Evolutionary conservation across 2,329 filamentous ascomycete genomes (phyloP).

Genomic region (Verticillium longisporum): DNA sequence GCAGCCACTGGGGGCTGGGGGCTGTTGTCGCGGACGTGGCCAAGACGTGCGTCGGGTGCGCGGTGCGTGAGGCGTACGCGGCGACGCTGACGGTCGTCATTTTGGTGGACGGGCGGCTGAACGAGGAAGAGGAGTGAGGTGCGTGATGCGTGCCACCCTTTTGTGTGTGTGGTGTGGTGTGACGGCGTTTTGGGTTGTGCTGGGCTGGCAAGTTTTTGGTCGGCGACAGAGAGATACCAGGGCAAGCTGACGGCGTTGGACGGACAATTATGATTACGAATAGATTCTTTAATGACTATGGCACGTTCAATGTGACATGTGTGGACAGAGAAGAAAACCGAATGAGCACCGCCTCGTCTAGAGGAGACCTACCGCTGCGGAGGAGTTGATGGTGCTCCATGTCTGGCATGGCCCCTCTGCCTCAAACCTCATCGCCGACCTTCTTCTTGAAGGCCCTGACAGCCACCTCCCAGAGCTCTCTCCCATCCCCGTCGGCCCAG

Average conservation of each 20-base stretch:
- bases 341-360: no score
- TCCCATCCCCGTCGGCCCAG: conserved; percentile 36
- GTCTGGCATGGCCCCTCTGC: background rate
- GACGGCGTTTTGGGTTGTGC: background rate
- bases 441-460: conserved; percentile 17
- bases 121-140: conserved; percentile 34
- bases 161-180: no score
- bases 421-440: background rate
- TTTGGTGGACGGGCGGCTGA: conserved; percentile 46
- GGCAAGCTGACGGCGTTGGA: background rate
- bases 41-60: conserved; percentile 67
- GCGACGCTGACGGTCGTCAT: conserved; percentile 68
- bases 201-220: background rate
- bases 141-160: no score
- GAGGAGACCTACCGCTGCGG: no score
- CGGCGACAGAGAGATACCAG: background rate
- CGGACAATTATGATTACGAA: background rate
- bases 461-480: conserved; percentile 39
- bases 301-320: no score
- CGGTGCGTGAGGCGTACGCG: conserved; percentile 69
- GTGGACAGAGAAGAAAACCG: no score
- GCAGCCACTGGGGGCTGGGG: conserved; percentile 66
- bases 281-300: background rate
- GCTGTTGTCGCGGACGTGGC: conserved; percentile 64
- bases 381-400: no score